Evolutionary conservation across 208 protist genomes (phyloP).

Genomic region (Balamuthia mandrillaris): DNA sequence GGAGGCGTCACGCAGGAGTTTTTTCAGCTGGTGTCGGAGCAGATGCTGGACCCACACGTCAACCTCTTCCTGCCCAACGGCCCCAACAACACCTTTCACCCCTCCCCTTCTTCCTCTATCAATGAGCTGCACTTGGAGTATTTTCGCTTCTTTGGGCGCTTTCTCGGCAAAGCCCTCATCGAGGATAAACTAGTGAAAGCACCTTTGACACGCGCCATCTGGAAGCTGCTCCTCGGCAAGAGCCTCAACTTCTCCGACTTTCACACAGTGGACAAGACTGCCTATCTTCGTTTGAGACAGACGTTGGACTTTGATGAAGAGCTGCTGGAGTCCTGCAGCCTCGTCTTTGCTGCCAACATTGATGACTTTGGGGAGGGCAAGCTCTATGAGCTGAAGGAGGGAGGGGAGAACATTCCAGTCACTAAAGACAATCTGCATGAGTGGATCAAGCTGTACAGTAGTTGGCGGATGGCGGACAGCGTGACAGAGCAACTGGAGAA

Average conservation of each 20-base stretch:
- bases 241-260: background rate
- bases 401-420: background rate
- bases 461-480: background rate
- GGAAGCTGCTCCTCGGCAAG: background rate
- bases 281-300: background rate
- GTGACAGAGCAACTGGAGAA: background rate
- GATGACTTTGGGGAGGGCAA: background rate
- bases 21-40: background rate
- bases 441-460: conserved; percentile 3
- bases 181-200: background rate
- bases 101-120: background rate
- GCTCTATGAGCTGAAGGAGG: background rate
- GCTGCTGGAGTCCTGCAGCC: background rate
- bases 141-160: conserved; percentile 1
- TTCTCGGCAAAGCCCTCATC: background rate
- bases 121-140: background rate
- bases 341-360: background rate
- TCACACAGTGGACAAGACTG: background rate
- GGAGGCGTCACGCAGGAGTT: conserved; percentile 2
- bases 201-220: background rate
- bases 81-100: conserved; percentile 8
- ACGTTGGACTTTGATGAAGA: background rate
- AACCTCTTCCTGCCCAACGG: background rate
- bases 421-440: background rate
- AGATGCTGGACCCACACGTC: background rate